phyloP scores from a whole-genome alignment of 345 rosid genomes.

The Syzygium aromaticum region DNA sequence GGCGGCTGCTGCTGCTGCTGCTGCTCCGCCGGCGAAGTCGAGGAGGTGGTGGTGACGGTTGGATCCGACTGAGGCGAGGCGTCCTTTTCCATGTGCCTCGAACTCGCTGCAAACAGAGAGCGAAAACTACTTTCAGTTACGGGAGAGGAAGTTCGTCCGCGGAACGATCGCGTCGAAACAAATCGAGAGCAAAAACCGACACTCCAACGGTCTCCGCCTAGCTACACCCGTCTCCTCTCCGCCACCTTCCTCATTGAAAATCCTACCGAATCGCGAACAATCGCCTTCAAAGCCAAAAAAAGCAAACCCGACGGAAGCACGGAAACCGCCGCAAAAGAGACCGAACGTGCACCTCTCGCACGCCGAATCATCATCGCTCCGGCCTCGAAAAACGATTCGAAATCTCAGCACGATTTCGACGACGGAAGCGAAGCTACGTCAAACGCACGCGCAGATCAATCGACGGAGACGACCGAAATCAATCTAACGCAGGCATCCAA shows the following conservation, averaged over 20 bases:
- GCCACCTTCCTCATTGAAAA: neutral
- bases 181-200: neutral
- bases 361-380: neutral
- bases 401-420: neutral
- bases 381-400: neutral
- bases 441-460: neutral
- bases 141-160: neutral
- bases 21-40: conserved; percentile 7
- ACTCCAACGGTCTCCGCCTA: neutral
- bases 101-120: neutral
- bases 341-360: neutral
- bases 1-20: neutral
- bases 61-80: conserved; percentile 21
- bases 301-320: neutral
- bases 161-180: neutral
- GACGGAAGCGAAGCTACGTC: neutral
- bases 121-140: neutral
- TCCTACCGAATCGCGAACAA: neutral
- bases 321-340: neutral
- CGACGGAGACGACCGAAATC: neutral
- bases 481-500: neutral
- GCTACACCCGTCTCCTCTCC: neutral
- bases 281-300: neutral
- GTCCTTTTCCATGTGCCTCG: conserved; percentile 23
- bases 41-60: conserved; percentile 7